Evolutionary conservation across 352 stramenopile species (phyloP), one percentile per base, ranked within the genome.

Genomic region (Globisporangium mamillatum): DNA sequence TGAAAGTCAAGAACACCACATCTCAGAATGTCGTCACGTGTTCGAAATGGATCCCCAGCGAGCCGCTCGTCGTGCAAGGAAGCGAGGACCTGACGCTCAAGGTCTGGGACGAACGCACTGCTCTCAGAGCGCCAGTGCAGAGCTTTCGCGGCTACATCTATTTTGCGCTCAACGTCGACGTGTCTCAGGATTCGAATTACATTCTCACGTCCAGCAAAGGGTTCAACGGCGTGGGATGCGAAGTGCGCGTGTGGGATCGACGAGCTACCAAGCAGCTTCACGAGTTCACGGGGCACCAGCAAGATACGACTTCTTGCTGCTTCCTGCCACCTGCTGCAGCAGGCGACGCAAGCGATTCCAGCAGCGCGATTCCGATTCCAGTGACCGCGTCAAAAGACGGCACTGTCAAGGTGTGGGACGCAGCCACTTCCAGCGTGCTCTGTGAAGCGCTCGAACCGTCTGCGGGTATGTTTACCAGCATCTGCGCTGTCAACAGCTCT

Each of bases 21-120:
- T 79, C 89, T 20, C 85, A 92, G 75, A 96, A 96, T 38, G 85
- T 96, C 16, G 71, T 96, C 57, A 96, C 89, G 54, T 96, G 87
- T 73, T 88, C 83, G 22, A 90, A 86, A 58, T 95, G 85, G 87
- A 44, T 94, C n/a, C 82, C 87, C 10, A 22, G 61, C 0, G 83
- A 92, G 57, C 63, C 75, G 3, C 63, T 94, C 1, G 76, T 95
- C 3, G 84, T 78, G 0, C 87, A 96, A 41, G 88, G 86, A 32
- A 93, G 87, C 64, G 87, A 96, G 69, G 89, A 96, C 63, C 60
- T 93, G 65, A 91, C 76, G 50, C 68, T 95, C 34, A 92, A 92
- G 59, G 27, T 95, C 18, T 96, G 89, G 89, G 89, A 96, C 59
- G 80, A 76, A 8, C 78, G 86, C 46, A 80, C 75, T 6, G 65